Percentiles rank a stretch among this genome's conserved stretches.
These are phyloP conservation scores for Kwoniella newhampshirensis DNA, from an alignment of 768 basidiomycete genomes.

Conservation along the genomic window DNA sequence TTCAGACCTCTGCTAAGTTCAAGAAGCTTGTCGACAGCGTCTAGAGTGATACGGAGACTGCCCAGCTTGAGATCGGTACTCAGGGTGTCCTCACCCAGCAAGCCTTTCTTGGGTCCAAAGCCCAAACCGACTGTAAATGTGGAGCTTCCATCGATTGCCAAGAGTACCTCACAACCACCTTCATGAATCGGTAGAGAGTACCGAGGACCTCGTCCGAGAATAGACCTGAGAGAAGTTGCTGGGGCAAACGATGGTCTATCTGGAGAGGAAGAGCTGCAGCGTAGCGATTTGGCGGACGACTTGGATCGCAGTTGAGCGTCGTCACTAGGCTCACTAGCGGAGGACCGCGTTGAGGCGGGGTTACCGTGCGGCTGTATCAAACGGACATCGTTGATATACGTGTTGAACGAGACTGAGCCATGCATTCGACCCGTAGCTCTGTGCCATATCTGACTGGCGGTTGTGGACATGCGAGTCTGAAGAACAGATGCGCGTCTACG, in stretches of 20 bases:
- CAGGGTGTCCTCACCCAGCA: slow-evolving; percentile 42
- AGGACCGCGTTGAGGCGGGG: not conserved
- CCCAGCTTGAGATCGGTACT: slow-evolving; percentile 22
- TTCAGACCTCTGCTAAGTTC: not conserved
- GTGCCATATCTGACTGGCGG: slow-evolving; percentile 31
- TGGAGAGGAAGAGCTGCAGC: too few relatives aligned
- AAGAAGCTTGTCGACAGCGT: slow-evolving; percentile 8
- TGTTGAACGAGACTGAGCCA: slow-evolving; percentile 30
- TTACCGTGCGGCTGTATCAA: slow-evolving; percentile 22
- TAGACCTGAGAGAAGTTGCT: slow-evolving; percentile 9
- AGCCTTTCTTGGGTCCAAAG: slow-evolving; percentile 39
- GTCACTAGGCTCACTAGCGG: not conserved
- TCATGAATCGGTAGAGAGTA: slow-evolving; percentile 11
- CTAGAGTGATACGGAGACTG: slow-evolving; percentile 14
- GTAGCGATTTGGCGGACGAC: too few relatives aligned
- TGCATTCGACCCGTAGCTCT: slow-evolving; percentile 35
- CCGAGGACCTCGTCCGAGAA: slow-evolving; percentile 1
- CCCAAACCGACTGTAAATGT: slow-evolving; percentile 22
- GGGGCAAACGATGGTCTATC: not conserved
- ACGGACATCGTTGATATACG: slow-evolving; percentile 13
- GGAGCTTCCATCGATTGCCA: slow-evolving; percentile 22
- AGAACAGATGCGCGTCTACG: slow-evolving; percentile 25
- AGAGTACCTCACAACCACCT: slow-evolving; percentile 21
- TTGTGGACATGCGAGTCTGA: slow-evolving; percentile 20
- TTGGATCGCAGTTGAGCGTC: not conserved